Percentiles rank a stretch among this genome's conserved stretches.
Evolutionary conservation across 257 asterid species (phyloP).

Genomic region (Avicennia marina): DNA sequence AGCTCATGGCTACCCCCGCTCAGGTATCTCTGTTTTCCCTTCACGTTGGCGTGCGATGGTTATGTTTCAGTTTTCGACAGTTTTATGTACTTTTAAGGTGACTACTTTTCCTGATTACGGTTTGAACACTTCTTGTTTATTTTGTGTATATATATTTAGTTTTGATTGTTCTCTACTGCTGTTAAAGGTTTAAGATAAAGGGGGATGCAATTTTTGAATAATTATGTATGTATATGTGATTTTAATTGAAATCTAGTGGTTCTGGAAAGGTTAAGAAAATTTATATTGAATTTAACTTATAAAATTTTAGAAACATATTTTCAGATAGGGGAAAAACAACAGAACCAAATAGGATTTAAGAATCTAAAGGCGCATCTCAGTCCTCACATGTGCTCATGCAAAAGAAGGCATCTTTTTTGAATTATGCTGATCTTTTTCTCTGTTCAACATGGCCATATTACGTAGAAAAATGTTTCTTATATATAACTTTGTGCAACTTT

Average conservation of each 20-base stretch:
- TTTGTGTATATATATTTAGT: not conserved
- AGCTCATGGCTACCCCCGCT: slow-evolving; percentile 85
- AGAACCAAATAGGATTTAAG: too few relatives aligned
- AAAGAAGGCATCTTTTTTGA: not conserved
- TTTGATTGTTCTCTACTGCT: not conserved
- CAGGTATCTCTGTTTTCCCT: slow-evolving; percentile 32
- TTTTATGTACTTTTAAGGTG: not conserved
- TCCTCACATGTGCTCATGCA: too few relatives aligned
- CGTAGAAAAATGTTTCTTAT: too few relatives aligned
- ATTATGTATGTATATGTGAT: not conserved
- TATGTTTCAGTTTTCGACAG: not conserved
- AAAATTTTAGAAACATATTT: not conserved
- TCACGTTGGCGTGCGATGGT: too few relatives aligned
- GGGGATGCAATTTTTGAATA: not conserved
- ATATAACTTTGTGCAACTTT: too few relatives aligned
- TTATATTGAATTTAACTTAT: not conserved
- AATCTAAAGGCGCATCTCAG: too few relatives aligned
- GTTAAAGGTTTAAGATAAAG: not conserved
- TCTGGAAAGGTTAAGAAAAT: not conserved
- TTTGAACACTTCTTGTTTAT: not conserved
- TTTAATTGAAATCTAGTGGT: not conserved
- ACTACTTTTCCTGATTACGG: not conserved
- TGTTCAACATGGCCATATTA: too few relatives aligned
- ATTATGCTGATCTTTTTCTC: not conserved
- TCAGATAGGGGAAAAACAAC: not conserved